Conservation (phyloP, 2,329 filamentous ascomycete genomes). For the Diplodia corticola region DNA sequence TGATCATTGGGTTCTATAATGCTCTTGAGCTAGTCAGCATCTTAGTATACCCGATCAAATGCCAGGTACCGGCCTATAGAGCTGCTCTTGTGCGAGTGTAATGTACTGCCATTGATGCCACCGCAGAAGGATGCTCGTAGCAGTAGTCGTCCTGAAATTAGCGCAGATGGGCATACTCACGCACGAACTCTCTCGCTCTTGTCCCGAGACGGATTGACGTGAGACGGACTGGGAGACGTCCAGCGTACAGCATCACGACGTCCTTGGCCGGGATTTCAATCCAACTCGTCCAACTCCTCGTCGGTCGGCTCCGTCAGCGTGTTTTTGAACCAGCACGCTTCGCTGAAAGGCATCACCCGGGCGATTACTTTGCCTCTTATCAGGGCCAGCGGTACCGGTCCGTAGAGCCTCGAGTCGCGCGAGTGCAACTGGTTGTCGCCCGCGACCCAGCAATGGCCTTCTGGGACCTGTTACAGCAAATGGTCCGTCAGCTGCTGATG, state of each 20-base stretch:
- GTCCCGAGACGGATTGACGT: neutral
- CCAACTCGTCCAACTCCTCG: neutral
- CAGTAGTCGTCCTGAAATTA: no score
- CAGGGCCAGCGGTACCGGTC: conserved; percentile 81
- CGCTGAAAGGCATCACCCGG: conserved; percentile 5
- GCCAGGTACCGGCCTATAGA: neutral
- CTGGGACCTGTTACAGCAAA: conserved; percentile 64
- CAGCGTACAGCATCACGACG: neutral
- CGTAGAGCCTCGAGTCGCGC: conserved; percentile 82
- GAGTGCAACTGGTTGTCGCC: conserved; percentile 87
- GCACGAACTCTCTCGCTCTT: neutral
- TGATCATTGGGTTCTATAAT: neutral
- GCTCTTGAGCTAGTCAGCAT: neutral
- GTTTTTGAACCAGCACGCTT: conserved; percentile 14
- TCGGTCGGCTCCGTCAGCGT: conserved; percentile 15
- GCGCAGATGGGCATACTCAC: no score
- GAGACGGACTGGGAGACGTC: neutral
- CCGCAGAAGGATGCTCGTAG: no score
- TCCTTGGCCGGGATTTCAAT: neutral
- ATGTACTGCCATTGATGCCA: neutral
- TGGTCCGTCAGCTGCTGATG: neutral
- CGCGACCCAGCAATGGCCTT: conserved; percentile 87
- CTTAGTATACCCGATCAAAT: neutral
- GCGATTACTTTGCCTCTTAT: conserved; percentile 76
- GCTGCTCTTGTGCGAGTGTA: neutral